A percentile compares a stretch with the other conserved stretches of the same genome.
Conservation (phyloP, 768 basidiomycete genomes). For the Mycena crocata region DNA sequence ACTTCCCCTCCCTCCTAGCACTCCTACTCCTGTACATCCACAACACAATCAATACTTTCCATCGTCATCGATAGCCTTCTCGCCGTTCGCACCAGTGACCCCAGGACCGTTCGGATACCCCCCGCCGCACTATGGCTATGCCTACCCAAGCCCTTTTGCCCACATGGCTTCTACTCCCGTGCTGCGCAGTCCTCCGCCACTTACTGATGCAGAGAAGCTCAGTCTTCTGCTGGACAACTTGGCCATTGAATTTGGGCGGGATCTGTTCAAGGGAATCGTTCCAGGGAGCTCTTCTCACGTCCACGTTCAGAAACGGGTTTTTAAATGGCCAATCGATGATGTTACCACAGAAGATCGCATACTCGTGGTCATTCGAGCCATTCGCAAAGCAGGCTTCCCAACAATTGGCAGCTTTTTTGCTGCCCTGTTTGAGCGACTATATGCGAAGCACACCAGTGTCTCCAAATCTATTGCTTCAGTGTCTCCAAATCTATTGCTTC, state of each 20-base stretch:
- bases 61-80: no score
- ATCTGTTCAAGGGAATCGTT: background rate
- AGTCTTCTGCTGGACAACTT: background rate
- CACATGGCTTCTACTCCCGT: no score
- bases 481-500: background rate
- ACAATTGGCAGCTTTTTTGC: constrained; percentile 1
- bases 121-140: no score
- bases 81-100: no score
- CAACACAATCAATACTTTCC: no score
- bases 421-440: background rate
- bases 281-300: background rate
- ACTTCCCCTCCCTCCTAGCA: no score
- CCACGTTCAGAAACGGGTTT: background rate
- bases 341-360: constrained; percentile 2
- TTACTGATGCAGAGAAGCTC: no score
- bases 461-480: background rate
- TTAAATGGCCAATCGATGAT: background rate
- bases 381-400: background rate
- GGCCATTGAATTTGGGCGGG: background rate
- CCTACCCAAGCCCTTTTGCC: no score
- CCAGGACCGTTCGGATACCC: no score
- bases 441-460: background rate
- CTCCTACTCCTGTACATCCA: no score
- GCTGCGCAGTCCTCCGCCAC: no score
- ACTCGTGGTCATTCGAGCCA: constrained; percentile 3